A percentile compares a stretch with the other conserved stretches of the same genome.
Evolutionary conservation across 2,329 filamentous ascomycete species (phyloP).

Genomic region (Camillea tinctor): DNA sequence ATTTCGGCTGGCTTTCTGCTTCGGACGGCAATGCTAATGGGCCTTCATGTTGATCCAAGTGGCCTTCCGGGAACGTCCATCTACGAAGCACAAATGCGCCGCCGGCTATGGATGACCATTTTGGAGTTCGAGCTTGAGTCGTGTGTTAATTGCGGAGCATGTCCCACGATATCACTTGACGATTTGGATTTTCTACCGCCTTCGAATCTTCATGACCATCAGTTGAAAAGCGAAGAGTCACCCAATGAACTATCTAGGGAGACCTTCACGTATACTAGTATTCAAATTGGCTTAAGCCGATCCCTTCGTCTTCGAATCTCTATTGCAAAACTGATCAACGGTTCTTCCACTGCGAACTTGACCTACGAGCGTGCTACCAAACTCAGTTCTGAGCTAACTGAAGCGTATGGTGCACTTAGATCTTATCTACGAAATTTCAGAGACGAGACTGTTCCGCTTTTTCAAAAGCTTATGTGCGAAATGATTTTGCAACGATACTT

Average conservation of each 20-base stretch:
- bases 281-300: slow-evolving; percentile 9
- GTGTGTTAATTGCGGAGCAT: slow-evolving; percentile 6
- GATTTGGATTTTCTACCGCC: slow-evolving; percentile 9
- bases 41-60: slow-evolving; percentile 34
- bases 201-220: slow-evolving; percentile 6
- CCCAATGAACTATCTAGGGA: not conserved
- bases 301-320: slow-evolving; percentile 6
- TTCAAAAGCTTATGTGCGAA: slow-evolving; percentile 8
- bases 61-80: slow-evolving; percentile 24
- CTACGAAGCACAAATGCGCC: slow-evolving; percentile 31
- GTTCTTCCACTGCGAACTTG: slow-evolving; percentile 1
- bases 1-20: slow-evolving; percentile 30
- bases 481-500: slow-evolving; percentile 10
- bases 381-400: slow-evolving; percentile 6
- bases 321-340: slow-evolving; percentile 7
- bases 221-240: slow-evolving; percentile 1
- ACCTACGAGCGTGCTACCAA: slow-evolving; percentile 3
- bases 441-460: not conserved
- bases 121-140: slow-evolving; percentile 10
- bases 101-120: slow-evolving; percentile 32
- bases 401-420: slow-evolving; percentile 4
- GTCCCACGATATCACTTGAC: slow-evolving; percentile 7
- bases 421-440: slow-evolving; percentile 1
- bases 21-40: slow-evolving; percentile 33
- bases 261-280: slow-evolving; percentile 4